phyloP scores from a whole-genome alignment of 345 rosid species.

The Lepidium africanum region DNA sequence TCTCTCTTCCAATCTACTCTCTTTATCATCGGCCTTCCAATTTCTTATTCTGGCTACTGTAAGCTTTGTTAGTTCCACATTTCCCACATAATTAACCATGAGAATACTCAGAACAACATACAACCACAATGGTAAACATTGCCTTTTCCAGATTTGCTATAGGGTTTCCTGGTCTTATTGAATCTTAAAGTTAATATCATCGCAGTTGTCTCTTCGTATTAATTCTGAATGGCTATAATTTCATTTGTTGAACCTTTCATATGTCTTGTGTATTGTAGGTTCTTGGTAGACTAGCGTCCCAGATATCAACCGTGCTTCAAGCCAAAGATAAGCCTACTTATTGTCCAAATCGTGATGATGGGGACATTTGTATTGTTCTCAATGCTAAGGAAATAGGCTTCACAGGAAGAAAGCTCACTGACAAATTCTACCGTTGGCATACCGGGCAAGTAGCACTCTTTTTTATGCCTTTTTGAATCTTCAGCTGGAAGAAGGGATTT shows the following conservation, averaged over 20 bases:
- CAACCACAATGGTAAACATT: background rate
- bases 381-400: constrained; percentile 87
- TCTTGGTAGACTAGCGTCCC: constrained; percentile 95
- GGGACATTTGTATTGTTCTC: constrained; percentile 93
- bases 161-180: background rate
- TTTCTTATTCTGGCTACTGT: background rate
- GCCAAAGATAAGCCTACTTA: constrained; percentile 98
- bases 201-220: background rate
- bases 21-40: background rate
- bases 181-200: background rate
- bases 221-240: background rate
- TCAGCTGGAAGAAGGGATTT: background rate
- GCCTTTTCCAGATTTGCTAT: background rate
- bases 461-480: background rate
- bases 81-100: background rate
- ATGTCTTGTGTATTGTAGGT: constrained; percentile 36
- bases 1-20: background rate
- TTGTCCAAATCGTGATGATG: constrained; percentile 84
- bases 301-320: constrained; percentile 80
- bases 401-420: constrained; percentile 87
- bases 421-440: constrained; percentile 89
- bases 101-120: background rate
- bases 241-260: background rate
- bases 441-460: constrained; percentile 59
- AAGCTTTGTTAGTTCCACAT: background rate